These are phyloP conservation scores for Eragrostis tef DNA, from an alignment of 202 grass and related monocot genomes.

Conservation along the genomic window DNA sequence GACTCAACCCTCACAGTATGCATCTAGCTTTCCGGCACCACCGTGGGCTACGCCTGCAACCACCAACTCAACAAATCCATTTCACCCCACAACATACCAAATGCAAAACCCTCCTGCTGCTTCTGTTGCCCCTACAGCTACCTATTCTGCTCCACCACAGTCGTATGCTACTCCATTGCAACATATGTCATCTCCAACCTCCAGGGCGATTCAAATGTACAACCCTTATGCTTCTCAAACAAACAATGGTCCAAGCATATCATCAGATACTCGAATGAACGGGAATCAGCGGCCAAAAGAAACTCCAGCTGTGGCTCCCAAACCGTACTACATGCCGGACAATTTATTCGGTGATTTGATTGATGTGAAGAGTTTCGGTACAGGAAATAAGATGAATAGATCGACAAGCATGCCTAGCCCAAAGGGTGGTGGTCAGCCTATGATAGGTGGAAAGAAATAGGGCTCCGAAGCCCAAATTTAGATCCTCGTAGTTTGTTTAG, in stretches of 20 bases:
- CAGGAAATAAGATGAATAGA: conserved; percentile 60
- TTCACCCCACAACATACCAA: conserved; percentile 50
- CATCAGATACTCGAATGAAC: conserved; percentile 39
- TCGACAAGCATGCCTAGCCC: conserved; percentile 52
- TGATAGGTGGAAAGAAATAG: conserved; percentile 83
- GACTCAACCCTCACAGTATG: conserved; percentile 47
- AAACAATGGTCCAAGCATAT: conserved; percentile 22
- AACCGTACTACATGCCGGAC: conserved; percentile 92
- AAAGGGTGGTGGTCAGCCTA: conserved; percentile 70
- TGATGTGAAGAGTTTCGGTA: conserved; percentile 64
- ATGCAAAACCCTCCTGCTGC: conserved; percentile 25
- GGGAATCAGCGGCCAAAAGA: conserved; percentile 44
- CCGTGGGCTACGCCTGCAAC: conserved; percentile 57
- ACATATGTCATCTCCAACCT: conserved; percentile 31
- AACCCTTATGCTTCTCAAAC: conserved; percentile 48
- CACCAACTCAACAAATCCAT: conserved; percentile 53
- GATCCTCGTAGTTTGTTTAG: conserved; percentile 40
- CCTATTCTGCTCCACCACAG: conserved; percentile 41
- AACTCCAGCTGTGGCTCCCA: conserved; percentile 34
- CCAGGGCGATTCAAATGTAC: conserved; percentile 50
- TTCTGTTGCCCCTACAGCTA: conserved; percentile 39
- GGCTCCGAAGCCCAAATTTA: neutral
- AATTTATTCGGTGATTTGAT: conserved; percentile 87
- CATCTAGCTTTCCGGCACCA: conserved; percentile 49
- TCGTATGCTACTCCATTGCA: conserved; percentile 45